phyloP scores from a whole-genome alignment of 371 early-diverging fungal genomes.

The Mucor mucedo region DNA sequence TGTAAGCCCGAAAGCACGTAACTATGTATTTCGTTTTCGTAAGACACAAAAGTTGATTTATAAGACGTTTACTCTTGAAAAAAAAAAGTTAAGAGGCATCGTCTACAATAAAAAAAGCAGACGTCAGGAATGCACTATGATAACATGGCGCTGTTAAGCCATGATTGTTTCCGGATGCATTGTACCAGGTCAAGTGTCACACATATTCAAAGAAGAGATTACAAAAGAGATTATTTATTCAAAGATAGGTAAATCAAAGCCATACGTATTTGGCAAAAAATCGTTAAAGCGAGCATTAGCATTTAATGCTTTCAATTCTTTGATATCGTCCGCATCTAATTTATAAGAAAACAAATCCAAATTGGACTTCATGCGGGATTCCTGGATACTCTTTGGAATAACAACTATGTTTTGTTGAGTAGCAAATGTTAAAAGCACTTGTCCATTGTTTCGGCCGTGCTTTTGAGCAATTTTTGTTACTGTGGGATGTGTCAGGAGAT shows the following conservation, averaged over 20 bases:
- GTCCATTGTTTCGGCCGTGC: constrained; percentile 13
- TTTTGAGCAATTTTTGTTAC: constrained; percentile 22
- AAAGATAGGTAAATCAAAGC: constrained; percentile 43
- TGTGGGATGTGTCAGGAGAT: constrained; percentile 41
- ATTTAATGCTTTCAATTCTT: constrained; percentile 34
- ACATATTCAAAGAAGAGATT: too few relatives aligned
- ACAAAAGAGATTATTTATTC: constrained; percentile 22
- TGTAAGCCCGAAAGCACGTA: too few relatives aligned
- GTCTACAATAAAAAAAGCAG: too few relatives aligned
- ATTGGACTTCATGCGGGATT: constrained; percentile 50
- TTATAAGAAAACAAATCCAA: constrained; percentile 32
- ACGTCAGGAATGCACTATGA: too few relatives aligned
- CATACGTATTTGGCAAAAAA: constrained; percentile 24
- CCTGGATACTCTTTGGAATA: constrained; percentile 68
- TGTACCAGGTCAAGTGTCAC: too few relatives aligned
- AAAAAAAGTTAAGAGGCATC: too few relatives aligned
- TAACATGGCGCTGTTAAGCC: too few relatives aligned
- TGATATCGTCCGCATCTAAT: constrained; percentile 35
- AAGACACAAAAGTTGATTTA: too few relatives aligned
- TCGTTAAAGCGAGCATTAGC: constrained; percentile 45
- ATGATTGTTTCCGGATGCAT: too few relatives aligned
- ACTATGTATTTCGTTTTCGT: too few relatives aligned
- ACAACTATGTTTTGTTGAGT: constrained; percentile 56
- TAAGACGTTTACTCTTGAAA: too few relatives aligned
- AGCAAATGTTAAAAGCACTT: constrained; percentile 62